A percentile compares a stretch with the other conserved stretches of the same genome.
Conservation (phyloP, 306 rosid species). For the Lathyrus aphaca region DNA sequence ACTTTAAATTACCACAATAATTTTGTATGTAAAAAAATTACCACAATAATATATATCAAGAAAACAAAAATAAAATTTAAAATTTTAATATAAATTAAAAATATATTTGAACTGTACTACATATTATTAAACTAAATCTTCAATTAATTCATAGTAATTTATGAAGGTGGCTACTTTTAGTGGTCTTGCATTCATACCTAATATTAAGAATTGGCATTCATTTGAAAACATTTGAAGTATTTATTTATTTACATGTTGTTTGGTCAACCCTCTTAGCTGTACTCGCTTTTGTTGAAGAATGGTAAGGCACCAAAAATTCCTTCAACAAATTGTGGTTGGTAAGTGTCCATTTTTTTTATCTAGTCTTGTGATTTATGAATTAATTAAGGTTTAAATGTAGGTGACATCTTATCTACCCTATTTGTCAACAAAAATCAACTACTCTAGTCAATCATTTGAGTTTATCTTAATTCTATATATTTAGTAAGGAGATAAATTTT, state of each 20-base stretch:
- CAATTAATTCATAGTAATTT: not conserved
- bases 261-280: slow-evolving; percentile 56
- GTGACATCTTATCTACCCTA: not conserved
- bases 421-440: too few species aligned
- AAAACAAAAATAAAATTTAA: too few species aligned
- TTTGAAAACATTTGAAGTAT: not conserved
- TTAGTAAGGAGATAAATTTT: not conserved
- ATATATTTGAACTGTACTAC: not conserved
- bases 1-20: too few species aligned
- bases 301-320: not conserved
- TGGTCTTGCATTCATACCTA: slow-evolving; percentile 30
- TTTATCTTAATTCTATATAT: too few species aligned
- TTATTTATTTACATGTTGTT: slow-evolving; percentile 27
- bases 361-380: slow-evolving; percentile 11
- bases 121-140: not conserved
- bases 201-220: not conserved
- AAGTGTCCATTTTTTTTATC: slow-evolving; percentile 36
- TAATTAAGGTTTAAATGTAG: not conserved
- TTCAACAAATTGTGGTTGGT: slow-evolving; percentile 41
- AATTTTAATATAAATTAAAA: too few species aligned
- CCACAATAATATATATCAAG: too few species aligned
- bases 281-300: slow-evolving; percentile 32
- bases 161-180: slow-evolving; percentile 1
- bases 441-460: too few species aligned
- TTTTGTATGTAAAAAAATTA: too few species aligned